Conservation (phyloP, 495 filamentous ascomycete species). For the Penicillium flavigenum region DNA sequence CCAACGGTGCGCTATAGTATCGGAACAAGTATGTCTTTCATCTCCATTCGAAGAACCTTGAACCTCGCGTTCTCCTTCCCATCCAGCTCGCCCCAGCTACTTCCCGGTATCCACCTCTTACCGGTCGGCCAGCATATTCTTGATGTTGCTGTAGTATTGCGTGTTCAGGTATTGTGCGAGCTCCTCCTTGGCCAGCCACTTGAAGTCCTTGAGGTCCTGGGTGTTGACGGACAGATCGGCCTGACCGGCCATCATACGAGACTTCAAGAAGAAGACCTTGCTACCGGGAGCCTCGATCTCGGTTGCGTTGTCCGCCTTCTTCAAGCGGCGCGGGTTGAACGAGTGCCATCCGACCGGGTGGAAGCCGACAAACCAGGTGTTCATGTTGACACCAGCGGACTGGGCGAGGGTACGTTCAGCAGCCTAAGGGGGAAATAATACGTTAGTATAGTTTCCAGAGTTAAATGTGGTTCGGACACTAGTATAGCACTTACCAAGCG, state of each 20-base stretch:
- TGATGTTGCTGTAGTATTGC: constrained; percentile 70
- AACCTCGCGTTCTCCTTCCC: background rate
- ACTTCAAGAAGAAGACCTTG: constrained; percentile 95
- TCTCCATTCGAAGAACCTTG: constrained; percentile 10
- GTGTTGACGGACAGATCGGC: constrained; percentile 72
- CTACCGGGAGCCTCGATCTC: constrained; percentile 50
- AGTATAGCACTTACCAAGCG: constrained; percentile 64
- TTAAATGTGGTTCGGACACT: background rate
- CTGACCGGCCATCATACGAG: constrained; percentile 94
- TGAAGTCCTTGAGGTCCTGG: constrained; percentile 74
- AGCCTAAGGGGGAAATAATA: constrained; percentile 52
- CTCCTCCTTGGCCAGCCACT: constrained; percentile 92
- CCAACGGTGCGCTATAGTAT: constrained; percentile 19
- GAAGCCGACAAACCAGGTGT: constrained; percentile 95
- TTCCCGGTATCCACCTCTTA: constrained; percentile 33
- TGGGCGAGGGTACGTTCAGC: constrained; percentile 74
- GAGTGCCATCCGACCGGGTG: constrained; percentile 82
- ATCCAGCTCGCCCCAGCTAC: constrained; percentile 14
- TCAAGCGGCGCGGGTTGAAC: constrained; percentile 38
- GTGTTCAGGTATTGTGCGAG: constrained; percentile 58
- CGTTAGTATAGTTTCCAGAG: constrained; percentile 1
- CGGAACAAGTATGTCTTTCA: constrained; percentile 20
- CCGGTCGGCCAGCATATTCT: constrained; percentile 76
- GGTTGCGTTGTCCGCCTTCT: constrained; percentile 35
- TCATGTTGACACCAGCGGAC: constrained; percentile 90